Evolutionary conservation across 305 asterid species (phyloP), one percentile per base, ranked within the genome.

Genomic region (Fraxinus platypoda): DNA sequence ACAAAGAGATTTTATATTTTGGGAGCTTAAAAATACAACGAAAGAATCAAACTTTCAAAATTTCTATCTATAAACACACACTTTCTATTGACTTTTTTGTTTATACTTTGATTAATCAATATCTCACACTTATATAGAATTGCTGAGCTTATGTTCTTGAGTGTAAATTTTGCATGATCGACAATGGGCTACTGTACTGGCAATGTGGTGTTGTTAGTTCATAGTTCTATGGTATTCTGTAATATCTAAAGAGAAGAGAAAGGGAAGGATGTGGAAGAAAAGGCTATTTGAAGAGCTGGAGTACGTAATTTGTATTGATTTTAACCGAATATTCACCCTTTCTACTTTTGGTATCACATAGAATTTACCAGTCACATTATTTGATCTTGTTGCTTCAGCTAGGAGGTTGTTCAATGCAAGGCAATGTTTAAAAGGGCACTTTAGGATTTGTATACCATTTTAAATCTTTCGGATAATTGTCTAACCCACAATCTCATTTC

Each of bases 321-420:
- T 70, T 15, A 74, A 75, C 17, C 34, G 30, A 13, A 30, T 6
- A 74, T 21, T 72, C 54, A 52, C 35, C 43, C 28, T 37, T 73
- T 78, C 59, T 8, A 26, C 76, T 72, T 73, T 78, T 28, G 38
- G 83, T 43, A 8, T 59, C 52, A 12, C 72, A 41, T 38, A 71
- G 35, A 83, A 62, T 83, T 43, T 38, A 33, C 79, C 64, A 28
- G 80, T 79, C 33, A 57, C 59, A 38, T 72, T 34, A 57, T 78
- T 26, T 57, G 33, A 72, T 13, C 80, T 57, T 25, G 54, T 54
- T 83, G 80, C 8, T 35, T 21, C 79, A 41, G 64, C 75, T 83
- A 3, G 73, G 66, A 26, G 81, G 38, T 76, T 76, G 72, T 33
- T 70, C 43, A 12, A 6, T 38, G 80, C 83, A 43, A 49, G 76